A percentile compares a stretch with the other conserved stretches of the same genome.
Conservation (phyloP, 257 asterid species). For the Solanum tarijense region DNA sequence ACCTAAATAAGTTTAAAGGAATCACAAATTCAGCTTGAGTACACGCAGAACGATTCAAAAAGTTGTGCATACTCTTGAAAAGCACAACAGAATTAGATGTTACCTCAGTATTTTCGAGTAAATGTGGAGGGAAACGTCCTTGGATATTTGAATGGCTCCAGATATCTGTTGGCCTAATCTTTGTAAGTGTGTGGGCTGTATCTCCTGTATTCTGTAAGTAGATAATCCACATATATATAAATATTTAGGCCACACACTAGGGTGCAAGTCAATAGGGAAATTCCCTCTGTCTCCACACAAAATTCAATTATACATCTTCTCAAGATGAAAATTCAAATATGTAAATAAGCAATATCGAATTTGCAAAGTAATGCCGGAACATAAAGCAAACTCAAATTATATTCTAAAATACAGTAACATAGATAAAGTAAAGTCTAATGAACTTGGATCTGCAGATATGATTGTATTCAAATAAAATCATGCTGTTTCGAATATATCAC, state of each 20-base stretch:
- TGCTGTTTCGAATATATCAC: background rate
- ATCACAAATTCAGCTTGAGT: background rate
- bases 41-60: background rate
- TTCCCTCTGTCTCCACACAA: background rate
- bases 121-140: background rate
- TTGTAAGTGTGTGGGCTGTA: background rate
- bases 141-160: background rate
- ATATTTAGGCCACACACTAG: background rate
- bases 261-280: background rate
- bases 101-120: constrained; percentile 71
- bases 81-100: background rate
- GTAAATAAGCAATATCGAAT: background rate
- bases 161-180: background rate
- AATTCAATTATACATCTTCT: background rate
- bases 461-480: background rate
- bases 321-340: background rate
- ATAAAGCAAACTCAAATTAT: background rate
- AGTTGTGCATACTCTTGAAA: background rate
- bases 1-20: constrained; percentile 21
- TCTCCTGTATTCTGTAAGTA: background rate
- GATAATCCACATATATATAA: background rate
- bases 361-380: background rate
- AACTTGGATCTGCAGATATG: background rate
- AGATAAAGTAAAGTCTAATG: background rate
- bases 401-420: background rate